Evolutionary conservation across 805 yeast genomes (phyloP).

Genomic region (Yamadazyma insecticola): DNA sequence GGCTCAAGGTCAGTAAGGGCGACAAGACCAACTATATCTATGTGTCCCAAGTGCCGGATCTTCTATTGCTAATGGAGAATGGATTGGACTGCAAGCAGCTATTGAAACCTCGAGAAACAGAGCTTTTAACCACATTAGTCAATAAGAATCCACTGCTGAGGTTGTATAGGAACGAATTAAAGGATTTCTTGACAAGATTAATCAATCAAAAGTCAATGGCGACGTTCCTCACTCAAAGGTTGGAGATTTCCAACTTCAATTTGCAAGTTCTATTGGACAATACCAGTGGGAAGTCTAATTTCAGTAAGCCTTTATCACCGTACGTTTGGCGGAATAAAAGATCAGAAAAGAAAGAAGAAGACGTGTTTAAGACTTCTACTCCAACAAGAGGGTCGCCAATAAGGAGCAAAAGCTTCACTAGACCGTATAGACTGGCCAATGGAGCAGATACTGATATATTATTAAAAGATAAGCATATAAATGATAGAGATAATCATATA

Average conservation of each 20-base stretch:
- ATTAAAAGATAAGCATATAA: conserved; percentile 10
- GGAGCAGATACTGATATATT: background rate
- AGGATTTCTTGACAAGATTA: conserved; percentile 19
- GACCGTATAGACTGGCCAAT: too few species aligned
- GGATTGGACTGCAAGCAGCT: conserved; percentile 13
- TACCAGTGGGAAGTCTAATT: too few species aligned
- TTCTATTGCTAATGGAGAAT: conserved; percentile 19
- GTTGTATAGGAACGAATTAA: conserved; percentile 18
- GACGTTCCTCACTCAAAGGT: conserved; percentile 18
- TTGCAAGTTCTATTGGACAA: conserved; percentile 3
- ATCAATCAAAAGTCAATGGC: conserved; percentile 16
- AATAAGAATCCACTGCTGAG: conserved; percentile 15
- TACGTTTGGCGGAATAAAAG: too few species aligned
- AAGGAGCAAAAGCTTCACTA: too few species aligned
- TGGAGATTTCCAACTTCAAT: conserved; percentile 10
- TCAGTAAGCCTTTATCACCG: too few species aligned
- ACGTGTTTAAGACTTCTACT: too few species aligned
- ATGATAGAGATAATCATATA: conserved; percentile 12
- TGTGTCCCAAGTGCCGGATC: conserved; percentile 16
- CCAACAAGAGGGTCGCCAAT: too few species aligned
- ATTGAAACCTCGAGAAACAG: conserved; percentile 14
- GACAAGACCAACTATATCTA: conserved; percentile 16
- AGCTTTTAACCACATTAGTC: conserved; percentile 14
- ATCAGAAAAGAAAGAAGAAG: too few species aligned
- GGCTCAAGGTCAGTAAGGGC: conserved; percentile 12